Evolutionary conservation across 2,329 filamentous ascomycete genomes (phyloP).

Genomic region (Apiospora marii): DNA sequence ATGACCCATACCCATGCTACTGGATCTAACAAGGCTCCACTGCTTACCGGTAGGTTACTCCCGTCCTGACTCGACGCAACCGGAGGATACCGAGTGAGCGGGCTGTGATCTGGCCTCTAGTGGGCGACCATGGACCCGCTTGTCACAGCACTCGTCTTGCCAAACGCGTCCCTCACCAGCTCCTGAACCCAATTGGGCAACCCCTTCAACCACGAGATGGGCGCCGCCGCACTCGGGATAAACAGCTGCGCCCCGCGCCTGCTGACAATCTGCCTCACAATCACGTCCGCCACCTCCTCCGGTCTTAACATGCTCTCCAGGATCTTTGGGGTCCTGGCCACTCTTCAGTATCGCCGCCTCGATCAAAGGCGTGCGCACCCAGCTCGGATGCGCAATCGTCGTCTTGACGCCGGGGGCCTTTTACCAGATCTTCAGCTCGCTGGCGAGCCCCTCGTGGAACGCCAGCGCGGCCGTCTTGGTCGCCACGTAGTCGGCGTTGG

Average conservation of each 20-base stretch:
- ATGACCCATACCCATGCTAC: background rate
- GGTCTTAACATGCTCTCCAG: slow-evolving; percentile 43
- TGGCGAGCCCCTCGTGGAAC: slow-evolving; percentile 58
- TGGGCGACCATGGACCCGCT: slow-evolving; percentile 9
- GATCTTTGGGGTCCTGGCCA: slow-evolving; percentile 32
- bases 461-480: slow-evolving; percentile 60
- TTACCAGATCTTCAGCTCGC: slow-evolving; percentile 47
- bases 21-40: background rate
- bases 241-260: slow-evolving; percentile 58
- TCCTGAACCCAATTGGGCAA: slow-evolving; percentile 49
- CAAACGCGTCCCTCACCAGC: slow-evolving; percentile 40
- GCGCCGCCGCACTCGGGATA: slow-evolving; percentile 44
- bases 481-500: slow-evolving; percentile 59
- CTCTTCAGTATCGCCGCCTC: slow-evolving; percentile 40
- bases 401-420: slow-evolving; percentile 47
- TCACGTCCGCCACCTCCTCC: slow-evolving; percentile 53
- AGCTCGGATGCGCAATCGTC: slow-evolving; percentile 47
- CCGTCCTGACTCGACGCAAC: slow-evolving; percentile 12
- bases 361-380: slow-evolving; percentile 57
- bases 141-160: slow-evolving; percentile 24
- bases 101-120: background rate
- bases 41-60: background rate
- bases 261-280: slow-evolving; percentile 58
- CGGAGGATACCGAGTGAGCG: background rate
- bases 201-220: slow-evolving; percentile 46